Evolutionary conservation across 371 early-diverging fungal genomes (phyloP).

Genomic region (Batkoa obscura): DNA sequence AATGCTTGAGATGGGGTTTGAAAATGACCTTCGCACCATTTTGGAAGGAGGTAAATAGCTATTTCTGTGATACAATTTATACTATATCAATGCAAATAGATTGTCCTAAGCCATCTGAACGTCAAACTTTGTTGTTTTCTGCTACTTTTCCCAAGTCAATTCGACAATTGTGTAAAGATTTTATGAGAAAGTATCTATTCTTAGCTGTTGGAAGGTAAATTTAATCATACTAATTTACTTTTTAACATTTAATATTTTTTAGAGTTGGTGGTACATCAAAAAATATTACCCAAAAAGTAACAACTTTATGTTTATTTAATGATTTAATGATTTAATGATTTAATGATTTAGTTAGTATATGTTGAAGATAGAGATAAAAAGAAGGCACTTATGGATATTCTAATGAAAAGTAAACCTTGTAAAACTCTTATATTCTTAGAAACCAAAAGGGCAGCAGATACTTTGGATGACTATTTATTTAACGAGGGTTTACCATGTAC

Average conservation of each 20-base stretch:
- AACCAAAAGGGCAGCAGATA: neutral
- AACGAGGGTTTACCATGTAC: neutral
- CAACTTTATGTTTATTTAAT: neutral
- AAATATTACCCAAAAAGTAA: constrained; percentile 2
- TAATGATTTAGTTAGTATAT: neutral
- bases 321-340: neutral
- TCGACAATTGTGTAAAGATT: constrained; percentile 7
- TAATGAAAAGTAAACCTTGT: constrained; percentile 7
- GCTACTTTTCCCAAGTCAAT: neutral
- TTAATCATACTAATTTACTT: neutral
- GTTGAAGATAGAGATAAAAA: constrained; percentile 5
- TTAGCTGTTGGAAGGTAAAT: neutral
- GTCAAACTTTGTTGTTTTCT: neutral
- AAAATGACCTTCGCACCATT: constrained; percentile 20
- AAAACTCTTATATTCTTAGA: neutral
- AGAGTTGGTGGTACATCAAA: constrained; percentile 8
- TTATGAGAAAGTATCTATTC: neutral
- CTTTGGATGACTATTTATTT: neutral
- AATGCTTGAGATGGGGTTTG: neutral
- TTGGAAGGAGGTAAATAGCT: constrained; percentile 22
- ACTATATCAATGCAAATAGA: neutral
- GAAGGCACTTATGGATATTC: constrained; percentile 4
- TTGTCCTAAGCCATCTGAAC: neutral
- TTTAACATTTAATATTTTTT: neutral
- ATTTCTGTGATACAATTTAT: neutral